Percentiles rank a stretch among this genome's conserved stretches.
Evolutionary conservation across 2,329 filamentous ascomycete genomes (phyloP).

Genomic region (Xylariaceae sp.): DNA sequence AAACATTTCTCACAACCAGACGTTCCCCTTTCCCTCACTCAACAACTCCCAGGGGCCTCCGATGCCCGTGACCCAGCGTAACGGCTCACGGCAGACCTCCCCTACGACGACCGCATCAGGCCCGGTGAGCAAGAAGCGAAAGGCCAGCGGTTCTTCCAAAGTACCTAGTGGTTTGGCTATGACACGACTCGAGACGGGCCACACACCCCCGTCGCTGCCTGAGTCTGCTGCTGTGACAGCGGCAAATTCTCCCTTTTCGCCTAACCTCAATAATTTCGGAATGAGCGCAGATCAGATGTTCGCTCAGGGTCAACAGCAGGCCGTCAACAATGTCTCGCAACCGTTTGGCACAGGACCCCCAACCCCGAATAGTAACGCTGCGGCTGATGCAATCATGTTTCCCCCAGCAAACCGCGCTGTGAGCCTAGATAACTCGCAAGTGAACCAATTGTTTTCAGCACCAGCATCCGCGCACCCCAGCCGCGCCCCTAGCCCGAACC

Average conservation of each 20-base stretch:
- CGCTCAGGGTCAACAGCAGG: conserved; percentile 19
- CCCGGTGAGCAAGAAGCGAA: conserved; percentile 74
- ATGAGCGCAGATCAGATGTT: conserved; percentile 31
- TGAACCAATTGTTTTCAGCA: conserved; percentile 65
- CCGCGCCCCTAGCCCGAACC: conserved; percentile 69
- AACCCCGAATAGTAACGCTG: conserved; percentile 57
- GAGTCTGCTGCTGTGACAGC: conserved; percentile 29
- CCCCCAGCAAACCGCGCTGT: conserved; percentile 53
- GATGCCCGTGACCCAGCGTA: conserved; percentile 46
- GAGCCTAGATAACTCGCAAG: conserved; percentile 61
- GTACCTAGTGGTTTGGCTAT: conserved; percentile 72
- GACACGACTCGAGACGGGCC: conserved; percentile 70
- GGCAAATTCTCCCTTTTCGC: conserved; percentile 51
- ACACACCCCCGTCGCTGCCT: conserved; percentile 33
- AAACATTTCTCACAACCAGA: conserved; percentile 45
- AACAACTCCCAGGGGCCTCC: conserved; percentile 36
- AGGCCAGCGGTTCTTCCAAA: conserved; percentile 66
- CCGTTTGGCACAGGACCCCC: conserved; percentile 56
- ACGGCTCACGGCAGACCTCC: conserved; percentile 69
- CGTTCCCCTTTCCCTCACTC: conserved; percentile 32
- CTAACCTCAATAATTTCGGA: conserved; percentile 41
- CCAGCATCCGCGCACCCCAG: conserved; percentile 70
- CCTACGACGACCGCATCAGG: conserved; percentile 60
- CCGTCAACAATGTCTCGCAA: conserved; percentile 22
- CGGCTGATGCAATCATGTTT: conserved; percentile 50